Evolutionary conservation across 2,329 filamentous ascomycete species (phyloP).

Genomic region (Sporothrix humicola): DNA sequence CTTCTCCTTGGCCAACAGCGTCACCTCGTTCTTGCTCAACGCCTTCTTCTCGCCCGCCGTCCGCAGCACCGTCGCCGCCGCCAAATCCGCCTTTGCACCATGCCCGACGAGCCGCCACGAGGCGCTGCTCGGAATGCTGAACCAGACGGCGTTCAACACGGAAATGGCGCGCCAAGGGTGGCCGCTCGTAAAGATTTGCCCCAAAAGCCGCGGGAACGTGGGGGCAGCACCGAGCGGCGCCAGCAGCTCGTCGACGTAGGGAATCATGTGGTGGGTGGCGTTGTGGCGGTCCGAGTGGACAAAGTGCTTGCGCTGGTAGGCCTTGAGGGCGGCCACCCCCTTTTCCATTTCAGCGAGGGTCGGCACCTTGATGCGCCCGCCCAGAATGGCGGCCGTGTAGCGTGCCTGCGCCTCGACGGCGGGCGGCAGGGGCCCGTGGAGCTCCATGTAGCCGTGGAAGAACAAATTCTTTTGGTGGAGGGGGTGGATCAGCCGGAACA

Average conservation of each 20-base stretch:
- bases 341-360: slow-evolving; percentile 40
- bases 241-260: slow-evolving; percentile 46
- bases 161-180: slow-evolving; percentile 41
- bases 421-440: slow-evolving; percentile 44
- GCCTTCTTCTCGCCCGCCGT: slow-evolving; percentile 39
- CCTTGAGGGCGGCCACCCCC: slow-evolving; percentile 41
- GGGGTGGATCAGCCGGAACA: slow-evolving; percentile 45
- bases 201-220: slow-evolving; percentile 42
- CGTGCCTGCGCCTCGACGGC: slow-evolving; percentile 47
- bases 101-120: slow-evolving; percentile 47
- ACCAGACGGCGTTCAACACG: slow-evolving; percentile 46
- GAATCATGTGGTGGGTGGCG: slow-evolving; percentile 41
- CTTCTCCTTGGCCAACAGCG: not conserved
- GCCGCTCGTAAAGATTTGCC: slow-evolving; percentile 40
- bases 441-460: slow-evolving; percentile 45
- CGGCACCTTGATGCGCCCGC: slow-evolving; percentile 41
- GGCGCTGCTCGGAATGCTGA: slow-evolving; percentile 46
- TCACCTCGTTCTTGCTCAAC: slow-evolving; percentile 41
- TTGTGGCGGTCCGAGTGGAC: slow-evolving; percentile 45
- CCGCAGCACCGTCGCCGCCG: slow-evolving; percentile 44
- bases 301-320: slow-evolving; percentile 41
- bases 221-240: slow-evolving; percentile 45
- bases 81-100: slow-evolving; percentile 43
- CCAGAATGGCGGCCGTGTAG: slow-evolving; percentile 44
- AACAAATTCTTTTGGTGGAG: slow-evolving; percentile 45